These are phyloP conservation scores for Mediolabrus comicus DNA, from an alignment of 108 stramenopile species.

Conservation along the genomic window DNA sequence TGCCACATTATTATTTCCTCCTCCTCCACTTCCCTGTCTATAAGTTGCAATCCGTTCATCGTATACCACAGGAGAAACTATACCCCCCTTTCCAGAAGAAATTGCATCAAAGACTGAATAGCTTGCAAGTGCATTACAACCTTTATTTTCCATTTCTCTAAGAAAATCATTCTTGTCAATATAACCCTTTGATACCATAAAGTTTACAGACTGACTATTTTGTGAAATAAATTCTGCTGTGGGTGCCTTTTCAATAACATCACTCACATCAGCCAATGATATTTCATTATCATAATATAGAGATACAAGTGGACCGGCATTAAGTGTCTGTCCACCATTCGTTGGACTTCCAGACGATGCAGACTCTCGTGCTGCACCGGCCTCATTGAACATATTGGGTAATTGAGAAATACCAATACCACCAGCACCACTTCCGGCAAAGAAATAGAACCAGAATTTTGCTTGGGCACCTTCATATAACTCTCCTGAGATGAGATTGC, in stretches of 20 bases:
- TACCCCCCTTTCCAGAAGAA: constrained; percentile 39
- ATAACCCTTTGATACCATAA: constrained; percentile 44
- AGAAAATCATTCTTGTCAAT: constrained; percentile 43
- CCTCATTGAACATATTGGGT: constrained; percentile 38
- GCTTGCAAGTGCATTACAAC: constrained; percentile 42
- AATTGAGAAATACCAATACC: constrained; percentile 48
- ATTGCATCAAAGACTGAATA: constrained; percentile 47
- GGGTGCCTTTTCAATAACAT: constrained; percentile 33
- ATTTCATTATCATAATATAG: constrained; percentile 41
- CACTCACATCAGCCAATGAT: constrained; percentile 12
- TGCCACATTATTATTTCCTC: constrained; percentile 17
- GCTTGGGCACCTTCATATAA: constrained; percentile 7
- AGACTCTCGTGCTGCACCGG: constrained; percentile 16
- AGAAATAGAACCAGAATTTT: constrained; percentile 51
- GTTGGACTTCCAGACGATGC: constrained; percentile 15
- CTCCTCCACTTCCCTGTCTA: constrained; percentile 5
- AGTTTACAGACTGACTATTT: constrained; percentile 24
- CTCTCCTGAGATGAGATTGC: neutral
- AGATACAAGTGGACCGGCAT: constrained; percentile 40
- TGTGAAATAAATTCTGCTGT: constrained; percentile 27
- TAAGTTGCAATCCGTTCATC: constrained; percentile 32
- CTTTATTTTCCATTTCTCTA: constrained; percentile 21
- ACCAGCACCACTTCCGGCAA: constrained; percentile 45
- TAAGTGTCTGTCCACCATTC: constrained; percentile 14
- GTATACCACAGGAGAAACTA: constrained; percentile 39